Base-by-base conservation (phyloP, 2,329 filamentous ascomycete species). In the Madurella fahalii region DNA sequence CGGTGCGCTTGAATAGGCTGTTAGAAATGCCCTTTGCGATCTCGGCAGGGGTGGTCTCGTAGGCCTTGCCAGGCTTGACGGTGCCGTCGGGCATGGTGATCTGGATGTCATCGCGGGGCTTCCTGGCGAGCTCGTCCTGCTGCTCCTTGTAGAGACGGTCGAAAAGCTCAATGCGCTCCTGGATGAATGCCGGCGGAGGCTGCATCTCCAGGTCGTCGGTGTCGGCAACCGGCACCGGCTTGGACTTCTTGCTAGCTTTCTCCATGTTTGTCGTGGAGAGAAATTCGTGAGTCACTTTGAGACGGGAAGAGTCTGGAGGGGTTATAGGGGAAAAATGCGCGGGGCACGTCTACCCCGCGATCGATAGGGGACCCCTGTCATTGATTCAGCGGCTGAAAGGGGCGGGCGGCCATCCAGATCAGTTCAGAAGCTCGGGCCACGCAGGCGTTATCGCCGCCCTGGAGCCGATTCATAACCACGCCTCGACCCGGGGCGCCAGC, bases 11-110 rank as follows among this genome's bases (percentile, higher is more conserved):
- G 75, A 83, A 89, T 65, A 88, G 81, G 68, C 84, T 94, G 82
- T 88, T 96, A 74, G 79, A 91, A 71, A 92, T 96, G 66, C 79
- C 82, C 73, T 83, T 88, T 60, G 84, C 83, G 72, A 96, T 85
- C 65, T 86, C 80, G 43, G 80, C 86, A 5, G 94, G 94, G 15
- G 91, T 95, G 63, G 91, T 96, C 76, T 95, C 90, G 87, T 89
- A 97, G 47, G 91, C 85, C 62, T 86, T 93, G 59, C 89, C 94
- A 60, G 82, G 72, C 67, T 85, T 82, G 64, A 85, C 74, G 64
- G 81, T 84, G 60, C 89, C 89, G 71, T 90, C 85, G 61, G 81
- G 82, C 59, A 94, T 78, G 47, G 86, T 87, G 65, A 93, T 80
- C 56, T 79, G 83, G 70, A 93, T 93, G 60, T 84, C 78, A 66